Evolutionary conservation across 2,329 filamentous ascomycete species (phyloP), one percentile per base, ranked within the genome.

Genomic region (Aspergillus hiratsukae): DNA sequence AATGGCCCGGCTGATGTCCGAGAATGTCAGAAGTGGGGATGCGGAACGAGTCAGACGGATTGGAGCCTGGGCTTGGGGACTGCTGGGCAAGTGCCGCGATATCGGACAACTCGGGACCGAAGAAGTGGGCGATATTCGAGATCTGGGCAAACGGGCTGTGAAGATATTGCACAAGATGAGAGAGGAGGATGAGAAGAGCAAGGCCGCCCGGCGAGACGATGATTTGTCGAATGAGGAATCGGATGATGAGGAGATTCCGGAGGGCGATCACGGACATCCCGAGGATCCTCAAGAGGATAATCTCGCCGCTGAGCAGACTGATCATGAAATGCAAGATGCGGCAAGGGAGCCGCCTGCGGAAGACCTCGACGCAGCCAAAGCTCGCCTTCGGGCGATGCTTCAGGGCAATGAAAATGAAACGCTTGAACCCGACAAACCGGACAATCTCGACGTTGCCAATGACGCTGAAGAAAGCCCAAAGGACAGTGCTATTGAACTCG

Each of bases 31-130:
- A 53, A 81, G 80, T 48, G 81, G 81, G 51, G 83, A 82, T n/a
- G 74, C 78, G 23, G 79, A 81, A 29, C 77, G 91, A 29, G 79
- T 84, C 27, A 81, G 83, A 64, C 82, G 86, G 49, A 85, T 89
- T 4, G 91, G 90, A 58, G 81, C 85, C 17, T 97, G 93, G 93
- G 78, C 90, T 3, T 97, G 91, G 92, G 86, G 88, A 0, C 73
- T 96, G 56, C 78, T 97, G 48, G 90, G 89, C 2, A 83, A 86
- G 56, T 80, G 93, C 57, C 87, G 89, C 0, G 88, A 90, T 37
- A 77, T 84, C 9, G 91, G 91, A 1, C 86, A 89, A 70, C 77
- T 97, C 70, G 84, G 85, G 58, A 88, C 90, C 60, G 83, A 85
- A 46, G 88, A 94, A 66, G 83, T 96, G 31, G 87, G 86, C 4